Conservation (phyloP, 1,284 basidiomycete species). For the Ganoderma sp. region DNA sequence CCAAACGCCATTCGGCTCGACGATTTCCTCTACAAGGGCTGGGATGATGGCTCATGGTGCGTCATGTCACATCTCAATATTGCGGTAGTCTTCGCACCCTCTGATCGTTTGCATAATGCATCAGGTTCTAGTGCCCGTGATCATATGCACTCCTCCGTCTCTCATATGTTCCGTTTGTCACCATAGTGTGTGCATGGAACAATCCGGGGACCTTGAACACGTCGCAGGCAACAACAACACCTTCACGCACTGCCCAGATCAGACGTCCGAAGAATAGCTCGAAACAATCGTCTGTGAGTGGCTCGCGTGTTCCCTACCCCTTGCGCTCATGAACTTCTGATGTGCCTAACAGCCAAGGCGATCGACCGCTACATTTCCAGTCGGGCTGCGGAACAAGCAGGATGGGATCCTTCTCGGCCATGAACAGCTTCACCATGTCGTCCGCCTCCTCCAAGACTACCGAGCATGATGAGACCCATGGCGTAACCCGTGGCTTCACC, state of each 20-base stretch:
- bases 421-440: conserved; percentile 72
- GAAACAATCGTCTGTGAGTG: conserved; percentile 91
- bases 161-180: too few species aligned
- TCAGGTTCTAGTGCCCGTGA: too few species aligned
- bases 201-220: conserved; percentile 93
- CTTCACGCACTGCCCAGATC: conserved; percentile 65
- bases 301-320: neutral
- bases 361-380: conserved; percentile 88
- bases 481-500: conserved; percentile 94
- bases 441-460: conserved; percentile 89
- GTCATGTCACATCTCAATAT: too few species aligned
- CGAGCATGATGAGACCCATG: conserved; percentile 97
- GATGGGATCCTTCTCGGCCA: conserved; percentile 75
- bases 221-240: conserved; percentile 83
- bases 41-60: too few species aligned
- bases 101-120: too few species aligned
- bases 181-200: conserved; percentile 90
- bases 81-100: too few species aligned
- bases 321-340: conserved; percentile 1
- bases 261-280: conserved; percentile 85
- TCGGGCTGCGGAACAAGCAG: conserved; percentile 54
- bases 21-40: too few species aligned
- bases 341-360: conserved; percentile 76
- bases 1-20: too few species aligned
- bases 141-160: too few species aligned